Evolutionary conservation across 768 basidiomycete genomes (phyloP), one percentile per base, ranked within the genome.

Genomic region (Heimioporus sp.): DNA sequence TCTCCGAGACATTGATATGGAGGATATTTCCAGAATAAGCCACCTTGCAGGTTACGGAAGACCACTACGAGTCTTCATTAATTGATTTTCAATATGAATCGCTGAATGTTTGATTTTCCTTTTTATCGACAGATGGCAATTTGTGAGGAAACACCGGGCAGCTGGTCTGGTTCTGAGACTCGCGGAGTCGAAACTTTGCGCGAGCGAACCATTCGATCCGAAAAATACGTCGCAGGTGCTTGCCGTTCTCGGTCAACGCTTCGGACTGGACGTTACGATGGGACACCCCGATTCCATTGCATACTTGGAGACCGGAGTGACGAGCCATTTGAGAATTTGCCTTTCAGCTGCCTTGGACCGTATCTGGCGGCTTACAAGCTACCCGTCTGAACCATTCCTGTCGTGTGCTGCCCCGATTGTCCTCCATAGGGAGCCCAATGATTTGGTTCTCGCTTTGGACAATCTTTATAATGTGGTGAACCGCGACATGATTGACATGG

Each of bases 331-430:
- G 1, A 47, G 47, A 19, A 43, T 52, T 5, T 52, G 44, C 43
- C 35, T 32, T 16, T 15, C 17, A 28, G 46, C 34, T 0, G 48
- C 53, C 2, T 15, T 37, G 21, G 46, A 51, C 44, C 36, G 46
- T 10, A 9, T 19, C 5, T 51, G 53, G 42, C 11, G 17, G 13
- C 48, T 30, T n/a, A 57, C 56, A 5, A 36, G 37, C 30, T 51
- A 51, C 40, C 46, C 56, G 7, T 58, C 49, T 3, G 56, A 58
- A n/a, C 47, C 56, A 6, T 8, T 51, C 8, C n/a, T 58, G 7
- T 58, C 54, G 24, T 55, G 49, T 17, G 46, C 46, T 34, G 54
- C 54, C 2, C 50, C 54, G 12, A 16, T 10, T 9, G 8, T 32
- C 5, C 38, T 52, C 3, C 53, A 55, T 32, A 1, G 2, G 4